Percentiles rank a stretch among this genome's conserved stretches.
These are phyloP conservation scores for Chamaecrista fasciculata DNA, from an alignment of 306 rosid species.

Conservation along the genomic window DNA sequence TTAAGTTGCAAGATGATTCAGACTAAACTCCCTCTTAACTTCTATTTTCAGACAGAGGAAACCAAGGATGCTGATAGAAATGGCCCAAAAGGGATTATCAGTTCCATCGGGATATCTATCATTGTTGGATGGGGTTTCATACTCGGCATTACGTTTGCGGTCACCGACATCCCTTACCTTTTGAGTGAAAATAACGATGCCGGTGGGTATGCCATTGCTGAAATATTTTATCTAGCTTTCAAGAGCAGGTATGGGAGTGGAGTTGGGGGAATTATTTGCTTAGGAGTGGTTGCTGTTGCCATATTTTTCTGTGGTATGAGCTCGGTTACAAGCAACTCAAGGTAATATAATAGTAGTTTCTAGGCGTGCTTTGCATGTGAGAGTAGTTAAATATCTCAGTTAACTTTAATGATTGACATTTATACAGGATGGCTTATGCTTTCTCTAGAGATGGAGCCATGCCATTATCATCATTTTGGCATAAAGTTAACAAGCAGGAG, in stretches of 20 bases:
- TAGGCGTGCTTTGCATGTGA: background rate
- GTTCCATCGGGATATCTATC: constrained; percentile 84
- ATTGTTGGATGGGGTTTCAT: constrained; percentile 90
- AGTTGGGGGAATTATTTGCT: constrained; percentile 89
- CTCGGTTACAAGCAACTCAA: constrained; percentile 94
- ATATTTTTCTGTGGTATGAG: constrained; percentile 98
- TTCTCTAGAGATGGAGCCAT: constrained; percentile 99
- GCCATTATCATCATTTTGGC: constrained; percentile 92
- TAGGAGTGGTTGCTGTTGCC: constrained; percentile 80
- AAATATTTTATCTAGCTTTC: constrained; percentile 82
- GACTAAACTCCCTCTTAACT: constrained; percentile 24
- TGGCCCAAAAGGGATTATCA: constrained; percentile 96
- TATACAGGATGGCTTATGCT: constrained; percentile 84
- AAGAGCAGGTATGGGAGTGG: constrained; percentile 87
- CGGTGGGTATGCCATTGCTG: constrained; percentile 95
- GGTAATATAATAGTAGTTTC: constrained; percentile 41
- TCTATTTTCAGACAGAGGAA: constrained; percentile 78
- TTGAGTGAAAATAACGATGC: constrained; percentile 77
- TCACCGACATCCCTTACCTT: constrained; percentile 65
- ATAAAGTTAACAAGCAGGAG: constrained; percentile 74
- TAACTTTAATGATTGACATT: constrained; percentile 25
- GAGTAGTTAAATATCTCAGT: constrained; percentile 10
- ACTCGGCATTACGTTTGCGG: constrained; percentile 87
- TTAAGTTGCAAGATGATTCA: constrained; percentile 32
- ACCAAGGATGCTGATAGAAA: constrained; percentile 84